Evolutionary conservation across 495 filamentous ascomycete species (phyloP).

Genomic region (Xylaria acuta): DNA sequence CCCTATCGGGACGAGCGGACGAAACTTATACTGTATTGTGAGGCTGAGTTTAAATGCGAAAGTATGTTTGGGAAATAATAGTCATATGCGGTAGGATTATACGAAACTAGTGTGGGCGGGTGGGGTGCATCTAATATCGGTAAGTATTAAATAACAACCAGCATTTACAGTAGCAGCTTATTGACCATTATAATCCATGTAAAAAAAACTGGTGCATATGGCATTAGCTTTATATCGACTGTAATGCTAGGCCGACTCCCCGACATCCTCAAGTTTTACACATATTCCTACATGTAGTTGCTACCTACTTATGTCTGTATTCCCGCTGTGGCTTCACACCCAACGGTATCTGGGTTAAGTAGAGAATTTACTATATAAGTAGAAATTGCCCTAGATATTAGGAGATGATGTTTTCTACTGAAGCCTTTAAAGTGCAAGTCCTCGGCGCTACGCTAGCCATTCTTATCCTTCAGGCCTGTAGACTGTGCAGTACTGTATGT

Average conservation of each 20-base stretch:
- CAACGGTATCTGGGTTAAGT: not conserved
- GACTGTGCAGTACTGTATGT: too few relatives aligned
- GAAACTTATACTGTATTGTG: not conserved
- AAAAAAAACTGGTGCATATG: too few relatives aligned
- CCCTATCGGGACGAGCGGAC: not conserved
- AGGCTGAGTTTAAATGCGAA: not conserved
- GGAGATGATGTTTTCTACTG: not conserved
- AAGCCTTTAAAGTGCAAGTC: not conserved
- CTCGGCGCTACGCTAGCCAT: constrained; percentile 7
- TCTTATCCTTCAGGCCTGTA: not conserved
- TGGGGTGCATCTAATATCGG: constrained; percentile 2
- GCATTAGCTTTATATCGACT: not conserved
- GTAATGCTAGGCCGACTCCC: not conserved
- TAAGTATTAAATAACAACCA: not conserved
- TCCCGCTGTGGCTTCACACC: not conserved
- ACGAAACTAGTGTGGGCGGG: not conserved
- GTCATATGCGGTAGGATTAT: not conserved
- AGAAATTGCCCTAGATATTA: not conserved
- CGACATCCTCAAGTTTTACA: not conserved
- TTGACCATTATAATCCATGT: not conserved
- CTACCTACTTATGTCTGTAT: not conserved
- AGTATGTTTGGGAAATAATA: not conserved
- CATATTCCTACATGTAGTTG: not conserved
- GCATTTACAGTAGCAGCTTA: not conserved
- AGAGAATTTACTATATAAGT: not conserved